Base-by-base conservation (phyloP, 371 early-diverging fungal species). In the Parasitella parasitica region DNA sequence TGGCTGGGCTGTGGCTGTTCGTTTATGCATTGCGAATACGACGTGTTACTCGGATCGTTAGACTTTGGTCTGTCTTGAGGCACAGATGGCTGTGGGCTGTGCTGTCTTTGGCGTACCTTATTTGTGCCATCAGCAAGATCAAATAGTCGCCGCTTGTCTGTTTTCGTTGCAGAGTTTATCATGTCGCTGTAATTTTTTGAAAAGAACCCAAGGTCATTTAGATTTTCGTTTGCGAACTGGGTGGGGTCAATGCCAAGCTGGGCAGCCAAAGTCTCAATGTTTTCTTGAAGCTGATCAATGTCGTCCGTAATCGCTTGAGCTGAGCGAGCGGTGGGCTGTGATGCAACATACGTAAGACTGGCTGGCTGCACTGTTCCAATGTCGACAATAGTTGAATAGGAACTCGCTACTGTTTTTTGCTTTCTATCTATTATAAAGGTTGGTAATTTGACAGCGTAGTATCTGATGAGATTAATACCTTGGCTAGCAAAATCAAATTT, bases 231-330 rank as follows among this genome's bases (percentile, higher is more conserved):
- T n/a, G 51, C 12, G 30, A 46, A 53, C 24, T 66, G 69, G 22
- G 46, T 43, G 3, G 72, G 50, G 16, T 69, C 59, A n/a, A 75
- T 61, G n/a, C 75, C 75, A 22, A 73, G 54, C 24, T 66, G 53
- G 43, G 50, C 43, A 8, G 73, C 77, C 35, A 76, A 37, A 5
- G 64, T 43, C 54, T 76, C 73, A 6, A 76, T 69, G 38, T 67
- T 67, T 11, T 38, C 32, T 57, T 76, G 71, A 16, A 76, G 60
- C 11, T 54, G 39, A 20, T 71, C 61, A 34, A 76, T 73, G 15
- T 76, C 72, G 18, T 69, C 37, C 9, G 71, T 59, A 20, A 76
- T 76, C 0, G 65, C 67, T 41, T 69, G 63, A 4, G 64, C 73
- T 18, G 77, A 69, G 6, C 67, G 61, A 24, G 67, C 27, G n/a